A percentile compares a stretch with the other conserved stretches of the same genome.
Conservation (phyloP, 805 yeast species). For the Kodamaea hsintzibuensis region DNA sequence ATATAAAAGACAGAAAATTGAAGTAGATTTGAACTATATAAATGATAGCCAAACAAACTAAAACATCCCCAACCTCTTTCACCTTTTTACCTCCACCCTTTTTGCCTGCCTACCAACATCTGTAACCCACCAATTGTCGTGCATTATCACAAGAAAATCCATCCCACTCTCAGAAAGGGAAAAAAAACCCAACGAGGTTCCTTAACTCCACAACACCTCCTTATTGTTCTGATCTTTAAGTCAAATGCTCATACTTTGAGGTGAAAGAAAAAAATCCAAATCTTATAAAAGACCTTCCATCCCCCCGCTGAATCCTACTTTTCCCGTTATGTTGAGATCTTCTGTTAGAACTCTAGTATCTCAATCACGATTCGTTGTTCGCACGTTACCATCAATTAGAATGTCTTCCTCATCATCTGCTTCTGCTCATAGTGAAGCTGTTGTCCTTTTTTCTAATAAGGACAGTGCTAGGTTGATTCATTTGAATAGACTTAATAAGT, state of each 20-base stretch:
- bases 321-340: slow-evolving; percentile 13
- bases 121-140: slow-evolving; percentile 5
- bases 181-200: neutral
- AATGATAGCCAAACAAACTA: no score
- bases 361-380: slow-evolving; percentile 1
- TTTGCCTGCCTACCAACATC: no score
- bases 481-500: slow-evolving; percentile 76
- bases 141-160: slow-evolving; percentile 11
- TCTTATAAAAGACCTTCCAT: neutral
- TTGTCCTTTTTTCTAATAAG: slow-evolving; percentile 62
- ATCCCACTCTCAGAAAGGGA: neutral
- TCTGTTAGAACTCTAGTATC: slow-evolving; percentile 6
- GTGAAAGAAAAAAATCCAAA: neutral
- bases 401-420: slow-evolving; percentile 10
- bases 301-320: neutral
- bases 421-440: slow-evolving; percentile 37
- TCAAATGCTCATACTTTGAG: neutral
- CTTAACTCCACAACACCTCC: neutral
- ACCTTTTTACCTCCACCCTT: neutral
- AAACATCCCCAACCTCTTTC: neutral
- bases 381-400: slow-evolving; percentile 8
- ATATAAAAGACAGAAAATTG: no score
- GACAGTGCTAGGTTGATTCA: slow-evolving; percentile 71
- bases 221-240: neutral
- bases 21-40: no score